Evolutionary conservation across 306 rosid species (phyloP).

Genomic region (Echinosophora koreensis): DNA sequence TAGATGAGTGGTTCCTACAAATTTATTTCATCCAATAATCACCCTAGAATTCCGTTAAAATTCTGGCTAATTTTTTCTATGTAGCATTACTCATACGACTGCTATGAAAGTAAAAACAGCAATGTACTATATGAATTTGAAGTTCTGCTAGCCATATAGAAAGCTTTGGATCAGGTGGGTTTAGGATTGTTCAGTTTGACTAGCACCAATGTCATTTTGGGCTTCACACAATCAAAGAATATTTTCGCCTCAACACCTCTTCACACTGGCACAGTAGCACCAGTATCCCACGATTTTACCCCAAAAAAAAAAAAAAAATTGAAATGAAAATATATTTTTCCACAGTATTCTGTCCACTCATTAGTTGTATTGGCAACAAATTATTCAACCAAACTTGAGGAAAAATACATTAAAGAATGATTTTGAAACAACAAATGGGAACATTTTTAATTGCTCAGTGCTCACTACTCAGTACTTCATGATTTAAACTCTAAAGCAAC

Average conservation of each 20-base stretch:
- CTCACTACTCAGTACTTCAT: not conserved
- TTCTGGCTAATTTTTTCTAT: too few relatives aligned
- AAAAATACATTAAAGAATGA: not conserved
- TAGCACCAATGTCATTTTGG: not conserved
- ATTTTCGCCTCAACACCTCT: conserved; percentile 3
- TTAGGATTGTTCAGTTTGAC: conserved; percentile 27
- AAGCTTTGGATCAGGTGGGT: too few relatives aligned
- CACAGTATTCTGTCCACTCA: not conserved
- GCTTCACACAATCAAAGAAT: not conserved
- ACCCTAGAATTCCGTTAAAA: too few relatives aligned
- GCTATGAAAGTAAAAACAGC: not conserved
- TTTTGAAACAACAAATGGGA: not conserved
- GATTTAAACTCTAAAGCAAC: not conserved
- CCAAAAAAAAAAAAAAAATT: too few relatives aligned
- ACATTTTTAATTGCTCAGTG: not conserved
- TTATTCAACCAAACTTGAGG: conserved; percentile 30
- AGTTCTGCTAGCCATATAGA: conserved; percentile 3
- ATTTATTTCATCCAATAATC: too few relatives aligned
- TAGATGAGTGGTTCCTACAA: too few relatives aligned
- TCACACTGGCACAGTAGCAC: not conserved
- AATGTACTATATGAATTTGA: conserved; percentile 6
- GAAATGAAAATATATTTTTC: not conserved
- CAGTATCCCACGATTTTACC: not conserved
- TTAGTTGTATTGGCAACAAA: not conserved
- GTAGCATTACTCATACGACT: not conserved